Base-by-base conservation (phyloP, 2,329 filamentous ascomycete genomes). In the Xylaria sp. region DNA sequence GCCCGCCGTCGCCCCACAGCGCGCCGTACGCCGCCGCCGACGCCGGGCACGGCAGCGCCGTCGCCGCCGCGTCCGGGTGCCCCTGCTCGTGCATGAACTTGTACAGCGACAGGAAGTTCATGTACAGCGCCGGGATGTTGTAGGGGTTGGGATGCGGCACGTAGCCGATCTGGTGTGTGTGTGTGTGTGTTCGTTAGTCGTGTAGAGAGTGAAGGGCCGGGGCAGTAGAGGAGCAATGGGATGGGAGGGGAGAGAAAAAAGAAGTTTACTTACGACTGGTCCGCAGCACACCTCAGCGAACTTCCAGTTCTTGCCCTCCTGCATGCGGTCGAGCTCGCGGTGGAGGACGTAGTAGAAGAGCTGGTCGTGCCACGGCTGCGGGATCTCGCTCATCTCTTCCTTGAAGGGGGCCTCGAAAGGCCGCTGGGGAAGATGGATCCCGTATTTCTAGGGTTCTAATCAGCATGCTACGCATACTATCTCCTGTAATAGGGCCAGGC, bases 281-380 rank as follows among this genome's bases (percentile, higher is more conserved):
- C 50, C 50, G 34, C 50, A 52, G 19, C 29, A 16, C 37, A 52
- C 38, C 18, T 52, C 43, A 17, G 43, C 44, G n/a, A 48, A 47
- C 26, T 52, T 41, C 50, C 43, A 47, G 5, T 1, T 37, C 21
- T 52, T 52, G 19, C 50, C 50, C 20, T 42, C 4, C 18, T 48
- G 44, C 21, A 52, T 42, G 5, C 18, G 21, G 16, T 52, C 44
- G 13, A 52, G 39, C 37, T 48, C 50, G 17, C n/a, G 22, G 38
- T 52, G 50, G 5, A 52, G 37, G 22, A 29, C 38, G 22, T 43
- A 48, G 38, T 48, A 47, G 38, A 52, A 52, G 18, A 52, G 50
- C 6, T 52, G 34, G 7, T 48, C 44, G 9, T 52, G 50, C 43
- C 43, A 52, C 2, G 43, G 34, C 7, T 52, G 50, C 13, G 34